phyloP scores from a whole-genome alignment of 2,329 filamentous ascomycete species.

The Verruconis gallopava region DNA sequence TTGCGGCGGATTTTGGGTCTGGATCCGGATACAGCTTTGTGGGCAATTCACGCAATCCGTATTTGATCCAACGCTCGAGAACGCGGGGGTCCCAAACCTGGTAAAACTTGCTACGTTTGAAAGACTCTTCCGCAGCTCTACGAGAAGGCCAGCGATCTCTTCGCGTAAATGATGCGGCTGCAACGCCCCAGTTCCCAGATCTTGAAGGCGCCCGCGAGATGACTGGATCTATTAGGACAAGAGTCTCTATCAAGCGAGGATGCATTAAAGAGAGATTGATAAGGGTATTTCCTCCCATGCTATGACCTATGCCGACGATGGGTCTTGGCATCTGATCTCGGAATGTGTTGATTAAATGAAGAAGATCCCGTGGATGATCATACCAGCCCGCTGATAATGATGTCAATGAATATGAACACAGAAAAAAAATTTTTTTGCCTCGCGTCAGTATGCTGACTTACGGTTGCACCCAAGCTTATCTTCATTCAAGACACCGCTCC shows the following conservation, averaged over 20 bases:
- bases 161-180: constrained; percentile 53
- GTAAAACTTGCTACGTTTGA: constrained; percentile 64
- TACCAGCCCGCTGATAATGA: constrained; percentile 57
- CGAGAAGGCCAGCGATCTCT: constrained; percentile 75
- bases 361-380: constrained; percentile 72
- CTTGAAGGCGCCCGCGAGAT: constrained; percentile 42
- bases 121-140: constrained; percentile 50
- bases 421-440: not conserved
- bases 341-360: constrained; percentile 76
- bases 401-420: constrained; percentile 4
- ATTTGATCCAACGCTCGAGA: constrained; percentile 56
- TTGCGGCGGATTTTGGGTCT: constrained; percentile 8
- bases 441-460: constrained; percentile 30
- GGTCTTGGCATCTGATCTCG: constrained; percentile 68
- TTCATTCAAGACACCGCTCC: constrained; percentile 68
- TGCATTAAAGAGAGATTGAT: constrained; percentile 61
- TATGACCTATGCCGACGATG: constrained; percentile 75
- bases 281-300: constrained; percentile 69
- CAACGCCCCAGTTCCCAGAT: constrained; percentile 30
- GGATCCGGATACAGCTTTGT: constrained; percentile 43
- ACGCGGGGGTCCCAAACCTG: constrained; percentile 69
- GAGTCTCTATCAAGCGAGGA: constrained; percentile 61
- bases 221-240: constrained; percentile 77
- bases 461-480: constrained; percentile 68
- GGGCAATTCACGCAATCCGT: constrained; percentile 65